Conservation (phyloP, 1,284 basidiomycete species). For the Pascua sp. region DNA sequence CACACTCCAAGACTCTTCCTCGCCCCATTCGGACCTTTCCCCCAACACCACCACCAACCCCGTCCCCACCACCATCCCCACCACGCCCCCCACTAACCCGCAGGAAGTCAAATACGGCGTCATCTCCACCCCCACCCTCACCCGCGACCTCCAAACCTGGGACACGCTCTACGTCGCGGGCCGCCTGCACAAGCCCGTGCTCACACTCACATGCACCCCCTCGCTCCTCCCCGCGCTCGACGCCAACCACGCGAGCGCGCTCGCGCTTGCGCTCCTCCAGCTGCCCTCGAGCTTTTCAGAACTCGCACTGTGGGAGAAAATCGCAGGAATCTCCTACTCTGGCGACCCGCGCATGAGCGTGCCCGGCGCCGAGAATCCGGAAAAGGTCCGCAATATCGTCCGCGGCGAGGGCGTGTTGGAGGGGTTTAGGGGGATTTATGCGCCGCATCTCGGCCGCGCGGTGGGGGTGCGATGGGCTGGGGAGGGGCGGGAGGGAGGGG, state of each 20-base stretch:
- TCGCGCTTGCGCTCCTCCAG: constrained; percentile 70
- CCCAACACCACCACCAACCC: too few relatives aligned
- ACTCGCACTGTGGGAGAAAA: constrained; percentile 74
- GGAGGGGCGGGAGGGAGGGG: constrained; percentile 4
- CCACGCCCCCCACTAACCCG: too few relatives aligned
- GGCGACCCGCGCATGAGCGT: constrained; percentile 83
- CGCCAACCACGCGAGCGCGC: constrained; percentile 84
- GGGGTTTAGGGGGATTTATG: constrained; percentile 85
- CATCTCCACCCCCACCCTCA: constrained; percentile 83
- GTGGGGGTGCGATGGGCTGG: constrained; percentile 10
- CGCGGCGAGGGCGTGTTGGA: constrained; percentile 62
- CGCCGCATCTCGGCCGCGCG: constrained; percentile 66
- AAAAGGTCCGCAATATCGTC: constrained; percentile 93
- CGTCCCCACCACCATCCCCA: too few relatives aligned
- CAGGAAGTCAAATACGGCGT: constrained; percentile 98
- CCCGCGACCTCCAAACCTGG: constrained; percentile 88
- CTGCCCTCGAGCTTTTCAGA: constrained; percentile 66
- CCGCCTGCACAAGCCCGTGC: constrained; percentile 92
- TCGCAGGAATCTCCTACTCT: constrained; percentile 81
- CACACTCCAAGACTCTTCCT: too few relatives aligned
- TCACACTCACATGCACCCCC: constrained; percentile 81
- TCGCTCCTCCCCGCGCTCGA: constrained; percentile 87
- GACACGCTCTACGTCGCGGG: constrained; percentile 89
- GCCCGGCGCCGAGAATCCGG: constrained; percentile 88
- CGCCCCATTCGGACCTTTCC: too few relatives aligned